These are phyloP conservation scores for Alternaria alternata DNA, from an alignment of 2,329 filamentous ascomycete species.

Conservation along the genomic window DNA sequence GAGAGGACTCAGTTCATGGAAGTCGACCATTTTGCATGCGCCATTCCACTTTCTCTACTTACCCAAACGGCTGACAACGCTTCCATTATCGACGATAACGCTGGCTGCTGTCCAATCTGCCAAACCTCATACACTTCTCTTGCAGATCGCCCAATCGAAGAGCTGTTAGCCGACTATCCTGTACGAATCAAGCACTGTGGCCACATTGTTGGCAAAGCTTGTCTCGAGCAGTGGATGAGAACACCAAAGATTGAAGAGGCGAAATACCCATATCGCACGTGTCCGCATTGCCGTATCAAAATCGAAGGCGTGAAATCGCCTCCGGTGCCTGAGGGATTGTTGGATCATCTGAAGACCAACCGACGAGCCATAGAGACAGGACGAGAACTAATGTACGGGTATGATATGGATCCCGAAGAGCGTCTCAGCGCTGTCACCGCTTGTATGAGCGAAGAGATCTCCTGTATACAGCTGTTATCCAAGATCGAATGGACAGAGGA, in stretches of 20 bases:
- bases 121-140: slow-evolving; percentile 30
- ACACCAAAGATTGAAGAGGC: slow-evolving; percentile 31
- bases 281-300: slow-evolving; percentile 31
- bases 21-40: slow-evolving; percentile 35
- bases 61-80: not conserved
- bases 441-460: slow-evolving; percentile 32
- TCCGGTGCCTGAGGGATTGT: not conserved
- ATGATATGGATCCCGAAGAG: slow-evolving; percentile 21
- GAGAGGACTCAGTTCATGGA: slow-evolving; percentile 1
- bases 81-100: slow-evolving; percentile 16
- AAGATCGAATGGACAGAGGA: slow-evolving; percentile 7
- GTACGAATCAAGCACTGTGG: slow-evolving; percentile 39
- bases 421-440: slow-evolving; percentile 17
- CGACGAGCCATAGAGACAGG: slow-evolving; percentile 8
- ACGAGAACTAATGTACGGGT: slow-evolving; percentile 14
- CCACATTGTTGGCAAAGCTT: slow-evolving; percentile 33
- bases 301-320: slow-evolving; percentile 21
- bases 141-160: slow-evolving; percentile 9
- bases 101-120: slow-evolving; percentile 28
- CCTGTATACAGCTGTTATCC: slow-evolving; percentile 19
- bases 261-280: slow-evolving; percentile 30
- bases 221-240: slow-evolving; percentile 35
- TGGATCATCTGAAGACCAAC: slow-evolving; percentile 15
- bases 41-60: slow-evolving; percentile 21
- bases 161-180: slow-evolving; percentile 32